Base-by-base conservation (phyloP, 2,329 filamentous ascomycete species). In the Myriosclerotinia duriaeana region DNA sequence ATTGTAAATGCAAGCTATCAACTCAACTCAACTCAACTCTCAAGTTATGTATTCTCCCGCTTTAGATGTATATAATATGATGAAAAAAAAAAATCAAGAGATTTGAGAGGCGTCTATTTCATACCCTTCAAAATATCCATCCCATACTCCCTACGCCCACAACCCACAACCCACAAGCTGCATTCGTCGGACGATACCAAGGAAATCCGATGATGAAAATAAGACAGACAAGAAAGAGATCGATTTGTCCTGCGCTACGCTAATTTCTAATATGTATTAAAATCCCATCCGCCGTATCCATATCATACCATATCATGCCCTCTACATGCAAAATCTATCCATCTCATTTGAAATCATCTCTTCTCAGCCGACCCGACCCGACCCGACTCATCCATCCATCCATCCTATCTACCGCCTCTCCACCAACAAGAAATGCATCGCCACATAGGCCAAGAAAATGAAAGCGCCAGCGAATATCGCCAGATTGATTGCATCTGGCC, bases 381-480 rank as follows among this genome's bases (percentile, higher is more conserved):
- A 26, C 26, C 3, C n/a, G 8, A 15, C 46, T 17, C 26, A 30
- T 59, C 26, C 12, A n/a, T 11, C 42, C 34, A 30, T 50, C 14
- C 46, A 62, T 55, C 61, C 30, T 59, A 65, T 72, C 71, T 83
- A 94, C 75, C 91, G 84, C 83, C 88, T 94, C 84, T 99, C 95
- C 30, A 99, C 87, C 58, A 99, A 86, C 74, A 99, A 79, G 69
- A 98, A 79, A 80, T 99, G 95, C 92, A 99, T 96, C 20, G 94
- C 93, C 40, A 80, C 82, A 77, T 98, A 99, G 8, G 95, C 94
- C 71, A 98, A 82, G 54, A 97, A 79, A 59, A 98, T 87, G 75
- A 98, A 99, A 0, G 86, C 84, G 0, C 85, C 89, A 1, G 90
- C 92, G 78, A 97, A 96, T 14, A 95, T 82, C 7, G 86, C 92